A percentile compares a stretch with the other conserved stretches of the same genome.
Conservation (phyloP, 495 filamentous ascomycete species). For the Hypoxylon subgilvum region DNA sequence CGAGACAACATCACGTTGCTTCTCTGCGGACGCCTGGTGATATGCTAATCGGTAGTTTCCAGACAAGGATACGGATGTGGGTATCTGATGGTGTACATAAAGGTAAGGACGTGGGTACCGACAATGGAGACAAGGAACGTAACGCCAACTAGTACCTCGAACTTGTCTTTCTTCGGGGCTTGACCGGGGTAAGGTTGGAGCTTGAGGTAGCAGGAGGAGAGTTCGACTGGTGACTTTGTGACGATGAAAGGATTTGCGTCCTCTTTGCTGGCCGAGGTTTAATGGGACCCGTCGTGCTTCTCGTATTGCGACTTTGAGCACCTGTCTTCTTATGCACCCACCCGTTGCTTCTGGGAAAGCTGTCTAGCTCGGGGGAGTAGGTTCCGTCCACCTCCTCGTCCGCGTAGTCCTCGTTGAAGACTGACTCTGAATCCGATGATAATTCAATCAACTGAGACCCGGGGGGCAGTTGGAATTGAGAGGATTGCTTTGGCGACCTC, state of each 20-base stretch:
- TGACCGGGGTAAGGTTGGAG: slow-evolving; percentile 1
- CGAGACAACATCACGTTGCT: no score
- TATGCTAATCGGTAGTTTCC: no score
- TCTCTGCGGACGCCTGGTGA: no score
- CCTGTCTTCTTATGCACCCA: slow-evolving; percentile 37
- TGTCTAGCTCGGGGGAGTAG: slow-evolving; percentile 36
- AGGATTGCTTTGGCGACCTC: slow-evolving; percentile 7
- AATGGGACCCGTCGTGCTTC: slow-evolving; percentile 15
- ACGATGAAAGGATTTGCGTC: slow-evolving; percentile 19
- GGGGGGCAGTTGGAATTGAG: slow-evolving; percentile 42
- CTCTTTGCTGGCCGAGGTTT: slow-evolving; percentile 4
- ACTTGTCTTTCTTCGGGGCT: slow-evolving; percentile 30
- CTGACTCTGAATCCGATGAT: slow-evolving; percentile 48
- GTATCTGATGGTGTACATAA: no score
- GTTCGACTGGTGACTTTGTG: slow-evolving; percentile 11
- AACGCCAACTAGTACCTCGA: slow-evolving; percentile 20
- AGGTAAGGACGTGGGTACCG: no score
- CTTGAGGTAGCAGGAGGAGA: slow-evolving; percentile 2
- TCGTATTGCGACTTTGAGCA: not conserved
- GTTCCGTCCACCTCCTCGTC: slow-evolving; percentile 52
- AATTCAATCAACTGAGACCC: slow-evolving; percentile 51
- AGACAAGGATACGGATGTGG: no score
- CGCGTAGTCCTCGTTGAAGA: slow-evolving; percentile 47
- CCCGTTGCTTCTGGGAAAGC: slow-evolving; percentile 29
- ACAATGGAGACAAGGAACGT: no score